phyloP scores from a whole-genome alignment of 441 rosid genomes.

The Mallotus repandus region DNA sequence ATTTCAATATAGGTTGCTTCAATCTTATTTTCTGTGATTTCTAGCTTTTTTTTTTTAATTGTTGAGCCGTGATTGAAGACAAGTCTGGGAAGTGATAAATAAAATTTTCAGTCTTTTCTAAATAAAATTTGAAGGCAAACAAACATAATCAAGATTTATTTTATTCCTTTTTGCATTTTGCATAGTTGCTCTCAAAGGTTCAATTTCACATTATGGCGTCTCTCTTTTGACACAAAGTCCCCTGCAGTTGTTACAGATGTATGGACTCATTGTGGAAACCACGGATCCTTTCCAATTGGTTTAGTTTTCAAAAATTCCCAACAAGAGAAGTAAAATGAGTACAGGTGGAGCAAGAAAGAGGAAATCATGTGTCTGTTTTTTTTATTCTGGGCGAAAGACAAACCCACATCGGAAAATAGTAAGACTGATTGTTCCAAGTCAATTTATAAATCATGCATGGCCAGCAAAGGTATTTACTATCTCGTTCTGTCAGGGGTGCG shows the following conservation, averaged over 20 bases:
- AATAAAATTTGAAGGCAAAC: background rate
- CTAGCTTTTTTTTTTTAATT: background rate
- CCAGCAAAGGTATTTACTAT: rapidly evolving
- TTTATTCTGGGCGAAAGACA: no score
- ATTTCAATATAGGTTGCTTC: background rate
- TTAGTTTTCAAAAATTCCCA: no score
- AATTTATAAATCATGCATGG: background rate
- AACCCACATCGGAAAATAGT: constrained; percentile 15
- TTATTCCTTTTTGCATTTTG: background rate
- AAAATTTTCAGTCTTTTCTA: background rate
- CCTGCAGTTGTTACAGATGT: background rate
- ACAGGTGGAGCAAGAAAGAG: no score
- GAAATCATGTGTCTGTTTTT: no score
- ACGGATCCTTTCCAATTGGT: background rate
- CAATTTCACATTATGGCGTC: background rate
- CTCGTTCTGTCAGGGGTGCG: constrained; percentile 82
- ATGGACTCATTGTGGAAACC: background rate
- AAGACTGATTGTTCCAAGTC: background rate
- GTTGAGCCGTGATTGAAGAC: background rate
- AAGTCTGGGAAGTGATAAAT: background rate
- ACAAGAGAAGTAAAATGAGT: no score
- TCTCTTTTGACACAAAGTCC: background rate
- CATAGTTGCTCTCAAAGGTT: background rate
- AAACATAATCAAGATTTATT: background rate
- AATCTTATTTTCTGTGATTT: background rate